Evolutionary conservation across 345 rosid genomes (phyloP), one percentile per base, ranked within the genome.

Genomic region (Arabis hirsuta): DNA sequence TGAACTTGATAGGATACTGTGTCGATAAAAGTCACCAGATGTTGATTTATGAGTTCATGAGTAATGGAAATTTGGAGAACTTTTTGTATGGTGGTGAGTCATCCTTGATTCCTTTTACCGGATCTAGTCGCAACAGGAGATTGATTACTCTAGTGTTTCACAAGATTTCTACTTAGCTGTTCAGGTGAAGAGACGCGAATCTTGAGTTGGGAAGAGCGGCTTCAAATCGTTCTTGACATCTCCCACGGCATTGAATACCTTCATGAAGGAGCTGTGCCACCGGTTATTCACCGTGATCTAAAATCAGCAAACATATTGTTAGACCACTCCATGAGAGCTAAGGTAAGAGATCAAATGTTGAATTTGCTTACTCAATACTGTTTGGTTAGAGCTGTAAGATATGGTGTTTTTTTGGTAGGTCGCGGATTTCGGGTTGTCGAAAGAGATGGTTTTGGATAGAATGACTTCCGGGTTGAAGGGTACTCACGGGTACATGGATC

Each of bases 181-280:
- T 64, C 79, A 87, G 96, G 81, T 74, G 82, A 86, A 71, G 85
- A 62, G 38, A 78, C 69, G 10, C 82, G 27, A 10, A 68, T 74
- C 65, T 77, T 91, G 81, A 80, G 75, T 38, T 95, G 97, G 97
- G 89, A 90, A 57, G 93, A 95, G 73, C 84, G 96, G 77, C 82
- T 91, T 64, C 88, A 88, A 81, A 84, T 91, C 58, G 93, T 86
- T 74, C 89, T 89, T 60, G 97, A 95, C 78, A 80, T 89, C 79
- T 87, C 99, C 59, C 96, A 91, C 73, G 97, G 96, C 65, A 81
- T 95, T 69, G 96, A 91, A 78, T 91, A 91, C 74, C 97, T 95
- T 83, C 96, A 87, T 72, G 96, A 91, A 83, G 97, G 99, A 81
- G 97, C 99, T 13, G 94, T 88, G 29, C 99, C 97, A 5, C 91